Percentiles rank a stretch among this genome's conserved stretches.
Conservation (phyloP, 169 alveolate genomes). For the Plasmodium gonderi region DNA sequence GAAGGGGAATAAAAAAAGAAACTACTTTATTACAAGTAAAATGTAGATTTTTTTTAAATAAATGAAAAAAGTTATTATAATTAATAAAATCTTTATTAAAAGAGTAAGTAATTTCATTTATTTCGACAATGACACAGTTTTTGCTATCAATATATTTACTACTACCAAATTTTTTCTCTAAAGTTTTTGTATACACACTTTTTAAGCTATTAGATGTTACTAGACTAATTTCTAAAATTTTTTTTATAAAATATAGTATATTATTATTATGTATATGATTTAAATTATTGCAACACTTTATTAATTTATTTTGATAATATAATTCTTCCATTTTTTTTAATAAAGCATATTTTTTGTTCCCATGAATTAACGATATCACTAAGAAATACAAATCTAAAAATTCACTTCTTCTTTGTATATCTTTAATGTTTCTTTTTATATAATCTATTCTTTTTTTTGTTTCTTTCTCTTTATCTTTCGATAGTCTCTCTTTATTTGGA, state of each 20-base stretch:
- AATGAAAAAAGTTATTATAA: conserved; percentile 25
- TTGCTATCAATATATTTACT: conserved; percentile 28
- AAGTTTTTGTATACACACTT: neutral
- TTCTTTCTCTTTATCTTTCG: neutral
- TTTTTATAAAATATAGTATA: conserved; percentile 20
- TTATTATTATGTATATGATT: conserved; percentile 25
- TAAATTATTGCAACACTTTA: conserved; percentile 32
- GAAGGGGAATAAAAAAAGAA: conserved; percentile 40
- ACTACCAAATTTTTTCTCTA: conserved; percentile 52
- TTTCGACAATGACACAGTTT: conserved; percentile 20
- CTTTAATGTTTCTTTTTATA: conserved; percentile 40
- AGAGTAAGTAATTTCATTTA: conserved; percentile 5
- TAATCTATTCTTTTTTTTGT: conserved; percentile 2
- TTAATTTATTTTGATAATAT: conserved; percentile 27
- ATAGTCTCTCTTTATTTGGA: neutral
- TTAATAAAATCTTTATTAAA: conserved; percentile 14
- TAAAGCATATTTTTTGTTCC: conserved; percentile 31
- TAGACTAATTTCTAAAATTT: conserved; percentile 31
- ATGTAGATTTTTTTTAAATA: conserved; percentile 33
- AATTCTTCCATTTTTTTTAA: conserved; percentile 60
- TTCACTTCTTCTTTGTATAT: conserved; percentile 47
- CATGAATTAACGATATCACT: conserved; percentile 35
- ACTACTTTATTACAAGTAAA: conserved; percentile 35
- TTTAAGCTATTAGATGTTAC: neutral
- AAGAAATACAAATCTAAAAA: conserved; percentile 33